Evolutionary conservation across 2,329 filamentous ascomycete species (phyloP), one percentile per base, ranked within the genome.

Genomic region (Camptophora hylomeconis): DNA sequence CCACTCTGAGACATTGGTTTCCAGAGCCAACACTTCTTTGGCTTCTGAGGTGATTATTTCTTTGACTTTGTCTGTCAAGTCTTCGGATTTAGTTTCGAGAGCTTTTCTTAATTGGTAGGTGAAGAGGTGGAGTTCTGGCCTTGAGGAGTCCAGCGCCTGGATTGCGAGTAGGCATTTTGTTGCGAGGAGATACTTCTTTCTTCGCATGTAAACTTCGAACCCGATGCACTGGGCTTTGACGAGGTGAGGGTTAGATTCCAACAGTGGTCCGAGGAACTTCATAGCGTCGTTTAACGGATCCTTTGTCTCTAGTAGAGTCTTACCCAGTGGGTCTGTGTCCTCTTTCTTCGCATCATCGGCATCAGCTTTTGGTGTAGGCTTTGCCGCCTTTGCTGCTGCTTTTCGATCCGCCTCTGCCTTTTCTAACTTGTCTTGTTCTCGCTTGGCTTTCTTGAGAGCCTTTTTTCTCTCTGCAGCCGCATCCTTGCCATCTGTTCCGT

Each of bases 111-210:
- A 77, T 33, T 72, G 69, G 23, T 77, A 60, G 17, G 69, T 63
- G 51, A 89, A 81, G 46, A 83, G 72, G 48, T 86, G 75, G n/a
- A 87, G 67, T 39, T 67, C 72, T 7, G 80, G 69, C 46, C 84
- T 67, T 24, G 72, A 63, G 3, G 74, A 53, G 38, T 89, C 75
- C 18, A 94, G 62, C 3, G 67, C 63, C 31, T 72, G 60, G 16
- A 82, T 75, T 11, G 80, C 75, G 26, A 80, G 72, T 30, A 98
- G 68, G 54, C 82, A 93, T 47, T 82, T 80, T 35, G 94, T 66
- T 1, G 89, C 87, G 36, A 92, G 76, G 23, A 92, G 59, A 47
- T 80, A 83, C 61, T 94, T 94, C 50, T 74, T 86, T 87, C 78
- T 69, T 48, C 84, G 69, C 35, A 92, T 65, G 50, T 82, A 86